These are phyloP conservation scores for Skeletonema tropicum DNA, from an alignment of 108 stramenopile genomes.

Conservation along the genomic window DNA sequence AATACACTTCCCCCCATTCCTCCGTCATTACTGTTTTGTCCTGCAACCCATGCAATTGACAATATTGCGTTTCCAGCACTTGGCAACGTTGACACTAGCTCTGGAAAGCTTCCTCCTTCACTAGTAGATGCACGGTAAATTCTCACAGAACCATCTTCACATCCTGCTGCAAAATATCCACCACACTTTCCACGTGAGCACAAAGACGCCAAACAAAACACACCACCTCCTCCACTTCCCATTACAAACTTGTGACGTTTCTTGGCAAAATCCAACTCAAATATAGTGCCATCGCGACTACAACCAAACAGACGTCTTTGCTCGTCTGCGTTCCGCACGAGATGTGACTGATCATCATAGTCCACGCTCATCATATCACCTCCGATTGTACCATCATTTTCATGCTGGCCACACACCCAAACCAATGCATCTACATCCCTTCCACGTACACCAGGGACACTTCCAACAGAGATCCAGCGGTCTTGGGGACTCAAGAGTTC, in stretches of 20 bases:
- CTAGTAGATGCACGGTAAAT: conserved; percentile 60
- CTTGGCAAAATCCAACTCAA: conserved; percentile 68
- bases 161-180: conserved; percentile 57
- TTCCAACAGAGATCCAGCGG: conserved; percentile 61
- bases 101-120: conserved; percentile 36
- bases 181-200: conserved; percentile 37
- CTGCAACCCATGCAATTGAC: conserved; percentile 79
- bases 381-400: background rate
- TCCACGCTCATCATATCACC: background rate
- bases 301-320: conserved; percentile 64
- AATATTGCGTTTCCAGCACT: conserved; percentile 80
- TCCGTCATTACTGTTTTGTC: conserved; percentile 22
- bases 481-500: conserved; percentile 62
- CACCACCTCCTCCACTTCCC: conserved; percentile 78
- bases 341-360: conserved; percentile 15
- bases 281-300: conserved; percentile 79
- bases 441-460: conserved; percentile 46
- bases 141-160: conserved; percentile 80
- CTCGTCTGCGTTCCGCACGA: conserved; percentile 8
- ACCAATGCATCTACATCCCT: conserved; percentile 56
- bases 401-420: conserved; percentile 50
- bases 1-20: conserved; percentile 65
- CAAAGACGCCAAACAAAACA: conserved; percentile 68
- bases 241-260: conserved; percentile 56
- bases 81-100: conserved; percentile 77